A percentile compares a stretch with the other conserved stretches of the same genome.
Conservation (phyloP, 768 basidiomycete species). For the Agrocybe pediades region DNA sequence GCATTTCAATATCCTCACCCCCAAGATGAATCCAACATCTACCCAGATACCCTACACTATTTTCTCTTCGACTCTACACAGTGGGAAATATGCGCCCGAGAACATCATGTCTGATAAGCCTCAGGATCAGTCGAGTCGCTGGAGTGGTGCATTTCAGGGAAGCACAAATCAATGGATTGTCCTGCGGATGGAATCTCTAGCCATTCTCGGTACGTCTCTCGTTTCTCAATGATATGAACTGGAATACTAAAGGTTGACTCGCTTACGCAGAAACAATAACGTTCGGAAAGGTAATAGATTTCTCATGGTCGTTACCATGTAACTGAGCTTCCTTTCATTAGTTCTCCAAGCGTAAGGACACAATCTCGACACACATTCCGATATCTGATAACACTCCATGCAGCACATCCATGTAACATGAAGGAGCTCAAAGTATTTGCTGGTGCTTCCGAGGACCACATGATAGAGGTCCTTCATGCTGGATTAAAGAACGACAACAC, state of each 20-base stretch:
- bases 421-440: constrained; percentile 78
- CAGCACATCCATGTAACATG: constrained; percentile 87
- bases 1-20: no score
- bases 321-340: constrained; percentile 21
- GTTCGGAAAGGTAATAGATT: constrained; percentile 73
- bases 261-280: constrained; percentile 60
- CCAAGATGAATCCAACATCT: constrained; percentile 16
- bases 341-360: constrained; percentile 43
- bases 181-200: constrained; percentile 58
- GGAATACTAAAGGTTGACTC: neutral
- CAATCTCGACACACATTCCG: neutral
- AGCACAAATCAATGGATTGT: constrained; percentile 72
- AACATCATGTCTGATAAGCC: constrained; percentile 70
- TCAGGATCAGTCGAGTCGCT: constrained; percentile 66
- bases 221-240: neutral
- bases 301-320: neutral
- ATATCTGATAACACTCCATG: constrained; percentile 7
- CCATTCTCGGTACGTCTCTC: constrained; percentile 64
- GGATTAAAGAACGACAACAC: constrained; percentile 65
- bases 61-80: constrained; percentile 67
- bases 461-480: constrained; percentile 67
- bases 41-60: constrained; percentile 50
- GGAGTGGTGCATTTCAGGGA: constrained; percentile 70
- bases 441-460: constrained; percentile 62
- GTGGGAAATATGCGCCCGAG: constrained; percentile 66